Base-by-base conservation (phyloP, 176 grass and related monocot genomes). In the Juncus effusus region DNA sequence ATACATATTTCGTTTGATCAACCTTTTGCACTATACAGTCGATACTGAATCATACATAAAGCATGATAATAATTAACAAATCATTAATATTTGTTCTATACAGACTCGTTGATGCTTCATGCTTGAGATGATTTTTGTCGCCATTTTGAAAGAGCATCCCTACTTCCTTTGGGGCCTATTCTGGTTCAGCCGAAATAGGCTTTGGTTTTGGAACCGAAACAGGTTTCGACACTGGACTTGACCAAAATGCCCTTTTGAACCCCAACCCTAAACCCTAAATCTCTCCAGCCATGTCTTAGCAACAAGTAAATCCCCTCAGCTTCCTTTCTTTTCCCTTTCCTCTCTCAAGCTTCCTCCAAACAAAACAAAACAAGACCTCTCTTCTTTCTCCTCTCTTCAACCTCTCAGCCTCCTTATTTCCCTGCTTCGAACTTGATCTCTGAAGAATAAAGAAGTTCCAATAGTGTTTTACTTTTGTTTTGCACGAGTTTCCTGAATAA, bases 101-200 rank as follows among this genome's bases (percentile, higher is more conserved):
- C 69, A 72, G 69, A 40, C 0, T 2, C 9, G 54, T 72, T 72
- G 37, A 72, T 72, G 69, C 54, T 59, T 13, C 54, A 72, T 72
- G 69, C 69, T 72, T 72, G 69, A 58, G 54, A 72, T 72, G 69
- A 59, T 58, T 45, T 49, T 78, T 83, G 87, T 83, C 67, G 13
- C 74, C 6, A 41, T 74, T n/a, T 77, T 76, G 70, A 47, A 47
- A 47, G 80, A 67, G 76, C 78, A 61, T 67, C 67, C 76, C 52
- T 86, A 76, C 80, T 80, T 86, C 62, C 75, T 78, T 76, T 83
- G 63, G 58, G 82, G 68, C 76, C 82, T 83, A 69, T 90, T 90
- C 76, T 90, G 87, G 87, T 83, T 90, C 70, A 86, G 56, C 13
- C 67, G 67, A 42, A 58, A 42, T 58, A 57, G 67, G 38, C 36